phyloP scores from a whole-genome alignment of 1,284 basidiomycete genomes.

The Irpex sp. region DNA sequence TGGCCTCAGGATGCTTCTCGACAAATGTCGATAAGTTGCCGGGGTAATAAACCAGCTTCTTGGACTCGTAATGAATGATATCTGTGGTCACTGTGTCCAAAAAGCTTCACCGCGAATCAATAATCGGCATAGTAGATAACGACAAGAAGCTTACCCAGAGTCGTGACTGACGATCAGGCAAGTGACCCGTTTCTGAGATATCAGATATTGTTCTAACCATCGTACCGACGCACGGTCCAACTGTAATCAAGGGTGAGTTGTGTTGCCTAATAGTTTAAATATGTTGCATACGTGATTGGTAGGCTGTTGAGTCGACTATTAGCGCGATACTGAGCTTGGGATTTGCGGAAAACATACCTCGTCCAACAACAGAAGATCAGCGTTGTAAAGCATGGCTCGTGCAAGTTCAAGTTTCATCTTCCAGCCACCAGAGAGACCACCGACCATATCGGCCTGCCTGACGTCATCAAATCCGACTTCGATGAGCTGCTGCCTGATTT shows the following conservation, averaged over 20 bases:
- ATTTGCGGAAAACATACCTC: slow-evolving; percentile 44
- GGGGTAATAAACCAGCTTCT: slow-evolving; percentile 96
- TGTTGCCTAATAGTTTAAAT: neutral
- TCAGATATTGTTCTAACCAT: slow-evolving; percentile 93
- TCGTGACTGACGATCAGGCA: slow-evolving; percentile 98
- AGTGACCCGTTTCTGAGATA: slow-evolving; percentile 79
- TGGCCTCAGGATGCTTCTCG: slow-evolving; percentile 88
- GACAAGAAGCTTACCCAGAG: slow-evolving; percentile 65
- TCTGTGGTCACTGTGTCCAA: slow-evolving; percentile 97
- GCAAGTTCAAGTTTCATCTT: slow-evolving; percentile 97
- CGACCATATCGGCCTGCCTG: slow-evolving; percentile 84
- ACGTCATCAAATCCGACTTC: slow-evolving; percentile 92
- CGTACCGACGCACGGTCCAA: slow-evolving; percentile 87
- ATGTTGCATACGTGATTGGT: slow-evolving; percentile 80
- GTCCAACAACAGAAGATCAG: slow-evolving; percentile 90
- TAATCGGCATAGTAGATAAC: neutral
- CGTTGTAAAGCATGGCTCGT: slow-evolving; percentile 95
- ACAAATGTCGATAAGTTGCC: slow-evolving; percentile 95
- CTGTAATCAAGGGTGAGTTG: slow-evolving; percentile 33
- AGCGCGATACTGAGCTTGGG: slow-evolving; percentile 4
- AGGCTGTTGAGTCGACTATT: slow-evolving; percentile 49
- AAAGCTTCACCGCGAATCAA: slow-evolving; percentile 53
- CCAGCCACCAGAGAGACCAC: slow-evolving; percentile 96
- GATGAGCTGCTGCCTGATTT: slow-evolving; percentile 75
- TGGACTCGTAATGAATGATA: slow-evolving; percentile 96